A percentile compares a stretch with the other conserved stretches of the same genome.
Evolutionary conservation across 805 yeast genomes (phyloP).

Genomic region (Ogataea henricii): DNA sequence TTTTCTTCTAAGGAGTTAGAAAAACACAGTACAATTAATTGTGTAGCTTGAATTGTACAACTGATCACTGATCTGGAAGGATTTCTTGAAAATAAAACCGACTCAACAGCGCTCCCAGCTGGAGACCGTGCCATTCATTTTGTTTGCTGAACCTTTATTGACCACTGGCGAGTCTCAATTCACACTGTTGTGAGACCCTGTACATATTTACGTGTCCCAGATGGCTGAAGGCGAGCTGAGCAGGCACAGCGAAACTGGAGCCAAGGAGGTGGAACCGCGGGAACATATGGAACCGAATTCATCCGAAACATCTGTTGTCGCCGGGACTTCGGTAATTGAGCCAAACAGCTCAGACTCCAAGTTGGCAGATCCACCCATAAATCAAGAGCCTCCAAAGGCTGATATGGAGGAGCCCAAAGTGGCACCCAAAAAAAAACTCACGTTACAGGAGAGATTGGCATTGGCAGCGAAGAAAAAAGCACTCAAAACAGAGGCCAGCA

Average conservation of each 20-base stretch:
- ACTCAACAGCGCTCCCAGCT: no score
- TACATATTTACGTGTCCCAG: slow-evolving; percentile 8
- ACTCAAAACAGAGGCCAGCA: slow-evolving; percentile 8
- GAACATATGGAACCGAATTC: neutral
- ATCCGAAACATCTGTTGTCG: no score
- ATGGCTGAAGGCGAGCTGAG: slow-evolving; percentile 2
- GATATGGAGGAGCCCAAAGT: slow-evolving; percentile 9
- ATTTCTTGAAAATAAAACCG: neutral
- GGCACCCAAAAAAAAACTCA: slow-evolving; percentile 55
- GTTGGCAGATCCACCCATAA: neutral
- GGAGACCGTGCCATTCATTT: neutral
- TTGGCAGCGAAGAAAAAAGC: slow-evolving; percentile 61
- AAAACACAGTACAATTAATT: no score
- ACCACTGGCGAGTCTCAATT: neutral
- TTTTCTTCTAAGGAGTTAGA: neutral
- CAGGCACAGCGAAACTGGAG: neutral
- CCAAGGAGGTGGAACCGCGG: neutral
- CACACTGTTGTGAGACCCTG: neutral
- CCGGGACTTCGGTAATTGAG: no score
- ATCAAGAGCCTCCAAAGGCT: slow-evolving; percentile 4
- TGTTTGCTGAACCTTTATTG: neutral
- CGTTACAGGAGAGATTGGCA: slow-evolving; percentile 84
- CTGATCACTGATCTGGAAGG: no score
- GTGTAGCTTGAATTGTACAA: no score
- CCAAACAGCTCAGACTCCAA: neutral